A percentile compares a stretch with the other conserved stretches of the same genome.
Conservation (phyloP, 148 eudicot species). For the Silene conica region DNA sequence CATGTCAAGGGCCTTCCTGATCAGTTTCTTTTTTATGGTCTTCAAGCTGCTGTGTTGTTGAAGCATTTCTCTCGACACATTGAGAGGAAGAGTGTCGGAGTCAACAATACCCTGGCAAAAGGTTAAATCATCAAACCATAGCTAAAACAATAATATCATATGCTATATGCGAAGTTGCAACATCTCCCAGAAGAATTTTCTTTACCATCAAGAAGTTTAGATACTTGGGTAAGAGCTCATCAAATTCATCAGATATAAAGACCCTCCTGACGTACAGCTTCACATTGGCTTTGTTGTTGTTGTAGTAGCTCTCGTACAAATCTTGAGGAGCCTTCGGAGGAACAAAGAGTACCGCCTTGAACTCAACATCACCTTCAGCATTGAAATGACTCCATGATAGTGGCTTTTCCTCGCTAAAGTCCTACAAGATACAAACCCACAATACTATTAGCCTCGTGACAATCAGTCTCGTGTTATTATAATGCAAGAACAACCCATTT, state of each 20-base stretch:
- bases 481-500: too few species aligned
- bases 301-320: conserved; percentile 95
- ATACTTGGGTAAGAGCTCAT: conserved; percentile 94
- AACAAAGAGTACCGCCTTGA: conserved; percentile 90
- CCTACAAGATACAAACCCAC: conserved; percentile 37
- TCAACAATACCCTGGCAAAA: conserved; percentile 88
- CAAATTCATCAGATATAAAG: conserved; percentile 97
- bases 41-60: conserved; percentile 98
- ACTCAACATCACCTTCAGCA: conserved; percentile 99
- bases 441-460: not conserved
- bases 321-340: conserved; percentile 98
- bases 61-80: conserved; percentile 99
- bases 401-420: conserved; percentile 89
- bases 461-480: not conserved
- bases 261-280: conserved; percentile 91
- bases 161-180: not conserved
- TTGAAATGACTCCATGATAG: conserved; percentile 91
- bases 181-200: not conserved
- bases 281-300: conserved; percentile 78
- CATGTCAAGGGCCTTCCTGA: conserved; percentile 99
- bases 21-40: conserved; percentile 93
- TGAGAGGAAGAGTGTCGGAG: conserved; percentile 94
- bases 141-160: conserved; percentile 1
- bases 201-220: conserved; percentile 81
- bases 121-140: conserved; percentile 18